A percentile compares a stretch with the other conserved stretches of the same genome.
Evolutionary conservation across 140 eudicot species (phyloP).

Genomic region (Cichorium intybus): DNA sequence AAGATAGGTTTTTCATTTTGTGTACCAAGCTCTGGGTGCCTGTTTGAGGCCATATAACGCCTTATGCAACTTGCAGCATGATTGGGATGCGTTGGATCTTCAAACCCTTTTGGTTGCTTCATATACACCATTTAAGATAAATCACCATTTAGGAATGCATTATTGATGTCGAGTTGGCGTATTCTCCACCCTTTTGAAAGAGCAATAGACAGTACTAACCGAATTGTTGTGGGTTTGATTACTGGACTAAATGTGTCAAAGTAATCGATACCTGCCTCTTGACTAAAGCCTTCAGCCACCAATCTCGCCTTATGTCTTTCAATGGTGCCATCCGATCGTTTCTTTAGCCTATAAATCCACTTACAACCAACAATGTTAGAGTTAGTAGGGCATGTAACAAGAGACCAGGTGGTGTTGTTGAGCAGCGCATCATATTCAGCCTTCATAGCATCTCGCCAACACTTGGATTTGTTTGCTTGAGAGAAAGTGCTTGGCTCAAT

Average conservation of each 20-base stretch:
- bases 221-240: too few species aligned
- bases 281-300: neutral
- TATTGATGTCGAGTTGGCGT: too few species aligned
- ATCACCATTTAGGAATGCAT: too few species aligned
- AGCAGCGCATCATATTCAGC: neutral
- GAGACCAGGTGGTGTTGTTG: neutral
- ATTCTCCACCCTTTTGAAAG: too few species aligned
- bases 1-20: neutral
- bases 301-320: neutral
- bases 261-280: neutral
- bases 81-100: neutral
- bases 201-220: too few species aligned
- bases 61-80: neutral
- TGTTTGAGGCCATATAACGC: neutral
- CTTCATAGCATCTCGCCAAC: neutral
- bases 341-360: neutral
- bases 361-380: neutral
- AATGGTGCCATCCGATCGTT: neutral
- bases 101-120: neutral
- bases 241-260: too few species aligned
- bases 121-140: neutral
- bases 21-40: neutral
- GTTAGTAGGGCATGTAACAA: neutral
- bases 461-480: neutral
- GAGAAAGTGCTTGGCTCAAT: neutral